Evolutionary conservation across 768 basidiomycete genomes (phyloP).

Genomic region (Suillus sp.): DNA sequence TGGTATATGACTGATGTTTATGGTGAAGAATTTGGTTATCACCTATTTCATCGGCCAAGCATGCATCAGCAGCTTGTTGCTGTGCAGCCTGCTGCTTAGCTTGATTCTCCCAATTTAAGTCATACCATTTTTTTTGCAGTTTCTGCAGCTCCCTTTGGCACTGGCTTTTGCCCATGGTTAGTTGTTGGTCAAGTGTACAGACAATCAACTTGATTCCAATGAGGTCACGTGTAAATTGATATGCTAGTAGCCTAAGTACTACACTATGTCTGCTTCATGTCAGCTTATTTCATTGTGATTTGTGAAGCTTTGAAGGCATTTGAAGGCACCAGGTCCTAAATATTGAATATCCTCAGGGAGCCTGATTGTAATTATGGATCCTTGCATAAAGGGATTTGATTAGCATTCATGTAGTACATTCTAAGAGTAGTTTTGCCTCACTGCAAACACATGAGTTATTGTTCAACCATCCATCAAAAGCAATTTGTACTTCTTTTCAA

Average conservation of each 20-base stretch:
- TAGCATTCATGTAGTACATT: too few relatives aligned
- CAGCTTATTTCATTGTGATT: not conserved
- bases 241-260: too few relatives aligned
- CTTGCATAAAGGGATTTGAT: too few relatives aligned
- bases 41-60: not conserved
- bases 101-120: not conserved
- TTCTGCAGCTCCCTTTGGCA: not conserved
- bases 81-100: not conserved
- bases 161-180: not conserved
- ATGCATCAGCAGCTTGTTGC: not conserved
- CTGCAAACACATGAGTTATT: too few relatives aligned
- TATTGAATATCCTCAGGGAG: not conserved
- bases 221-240: too few relatives aligned
- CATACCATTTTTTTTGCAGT: not conserved
- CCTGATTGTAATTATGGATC: too few relatives aligned
- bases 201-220: too few relatives aligned
- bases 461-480: not conserved
- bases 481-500: not conserved
- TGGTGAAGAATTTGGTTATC: not conserved
- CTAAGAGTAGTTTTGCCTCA: too few relatives aligned
- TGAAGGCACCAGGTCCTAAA: too few relatives aligned
- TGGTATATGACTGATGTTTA: not conserved
- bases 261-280: too few relatives aligned
- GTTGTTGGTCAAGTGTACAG: too few relatives aligned
- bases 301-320: too few relatives aligned